Base-by-base conservation (phyloP, 345 rosid genomes). In the Moricandia moricandioides region DNA sequence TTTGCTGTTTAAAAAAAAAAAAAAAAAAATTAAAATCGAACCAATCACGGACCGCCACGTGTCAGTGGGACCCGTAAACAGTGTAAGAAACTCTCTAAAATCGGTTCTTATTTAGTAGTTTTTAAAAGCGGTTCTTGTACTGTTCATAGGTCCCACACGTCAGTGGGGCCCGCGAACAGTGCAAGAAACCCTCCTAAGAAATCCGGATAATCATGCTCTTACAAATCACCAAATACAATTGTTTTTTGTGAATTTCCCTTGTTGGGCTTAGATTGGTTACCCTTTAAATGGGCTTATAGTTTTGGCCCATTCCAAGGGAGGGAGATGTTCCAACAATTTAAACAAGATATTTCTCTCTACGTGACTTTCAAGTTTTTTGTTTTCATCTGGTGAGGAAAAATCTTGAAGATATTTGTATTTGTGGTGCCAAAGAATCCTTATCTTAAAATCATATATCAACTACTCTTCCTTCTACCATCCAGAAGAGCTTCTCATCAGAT, bases 351-450 rank as follows among this genome's bases (percentile, higher is more conserved):
- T 70, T n/a, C 34, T 55, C 18, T 16, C 26, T 29, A 5, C 14
- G 62, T n/a, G 49, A 58, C 17, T 3, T n/a, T 3, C 33, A 55
- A 75, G 65, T 56, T 52, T 52, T 57, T 70, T 71, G 76, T 49
- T 56, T 64, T 65, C 62, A 33, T 67, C 67, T 65, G 49, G 18
- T 39, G 39, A 51, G 5, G 2, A 35, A 45, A 76, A 62, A 62
- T 18, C 70, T 39, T 8, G 1, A 10, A 71, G 68, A 77, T 65
- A 71, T 71, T 71, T 71, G 59, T 33, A 67, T 67, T 40, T 72
- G 77, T 78, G 81, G 69, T 78, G 66, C 29, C 30, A 43, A 61
- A 31, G 45, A 12, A 2, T 27, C 43, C 66, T 72, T 78, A 78
- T 78, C 81, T 72, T 61, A 14, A 31, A 61, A 61, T 35, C 29